Evolutionary conservation across 495 filamentous ascomycete genomes (phyloP), one percentile per base, ranked within the genome.

Genomic region (Penicillium angulare): DNA sequence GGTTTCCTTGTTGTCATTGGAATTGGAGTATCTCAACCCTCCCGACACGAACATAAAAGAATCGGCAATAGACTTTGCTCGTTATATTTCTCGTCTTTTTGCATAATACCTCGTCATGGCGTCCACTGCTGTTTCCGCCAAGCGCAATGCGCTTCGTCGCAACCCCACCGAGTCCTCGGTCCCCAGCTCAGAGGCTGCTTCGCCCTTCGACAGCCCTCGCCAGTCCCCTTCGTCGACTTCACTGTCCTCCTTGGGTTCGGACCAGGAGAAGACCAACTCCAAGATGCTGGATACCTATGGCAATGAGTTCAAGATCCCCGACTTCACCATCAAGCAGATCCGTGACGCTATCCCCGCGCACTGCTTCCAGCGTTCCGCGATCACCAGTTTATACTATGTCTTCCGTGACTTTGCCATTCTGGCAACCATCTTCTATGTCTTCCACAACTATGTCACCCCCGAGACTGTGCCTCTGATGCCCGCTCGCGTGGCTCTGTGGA

Each of bases 181-280:
- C 3, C 74, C 81, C 32, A 86, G 77, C 63, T 84, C 82, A 3
- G 79, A 80, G 36, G 73, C 82, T 29, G 79, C 74, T 31, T 90
- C 88, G 9, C 86, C 86, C 5, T 64, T 77, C 34, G 81, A 85
- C 58, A 86, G 84, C 45, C 90, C 90, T 44, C 77, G 79, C 27
- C 83, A 82, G 31, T 95, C 90, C 9, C 82, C 89, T 16, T 96
- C 92, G 7, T 87, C 87, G 17, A 95, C 93, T 5, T 96, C 92
- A 3, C 80, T 96, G 43, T 96, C 92, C 23, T 97, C 92, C 35
- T 77, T 96, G 72, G 83, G 82, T 38, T 93, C 90, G 12, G 73
- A 74, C 2, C 53, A 55, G 39, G 72, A 75, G 22, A 29, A n/a
- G n/a, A n/a, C n/a, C n/a, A n/a, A 26, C 33, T 55, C 74, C 68